Conservation (phyloP, 495 filamentous ascomycete genomes). For the Penicillium longicatenatum region DNA sequence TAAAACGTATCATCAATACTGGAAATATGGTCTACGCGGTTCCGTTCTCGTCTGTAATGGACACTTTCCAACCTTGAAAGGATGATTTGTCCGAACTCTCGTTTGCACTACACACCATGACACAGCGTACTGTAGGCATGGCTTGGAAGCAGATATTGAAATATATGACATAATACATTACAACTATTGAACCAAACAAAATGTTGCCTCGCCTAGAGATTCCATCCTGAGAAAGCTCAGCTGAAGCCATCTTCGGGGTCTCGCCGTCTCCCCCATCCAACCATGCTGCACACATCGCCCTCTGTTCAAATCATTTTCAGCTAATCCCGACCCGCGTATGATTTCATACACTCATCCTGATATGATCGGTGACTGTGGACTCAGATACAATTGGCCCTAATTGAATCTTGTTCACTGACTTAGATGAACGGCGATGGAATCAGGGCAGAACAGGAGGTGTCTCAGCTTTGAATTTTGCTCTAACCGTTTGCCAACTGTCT, state of each 20-base stretch:
- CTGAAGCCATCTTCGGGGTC: background rate
- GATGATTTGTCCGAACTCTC: background rate
- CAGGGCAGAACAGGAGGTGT: background rate
- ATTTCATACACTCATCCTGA: background rate
- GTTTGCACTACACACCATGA: slow-evolving; percentile 3
- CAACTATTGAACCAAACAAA: background rate
- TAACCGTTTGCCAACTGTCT: background rate
- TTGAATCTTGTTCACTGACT: background rate
- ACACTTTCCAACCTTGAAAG: background rate
- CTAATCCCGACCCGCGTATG: background rate
- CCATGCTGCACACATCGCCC: no score
- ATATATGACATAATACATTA: background rate
- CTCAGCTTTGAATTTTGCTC: background rate
- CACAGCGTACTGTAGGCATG: background rate
- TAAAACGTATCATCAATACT: background rate
- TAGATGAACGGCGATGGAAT: background rate
- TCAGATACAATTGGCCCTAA: background rate
- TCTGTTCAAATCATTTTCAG: no score
- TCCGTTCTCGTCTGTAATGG: background rate
- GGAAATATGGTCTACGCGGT: background rate
- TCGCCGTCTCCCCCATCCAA: background rate
- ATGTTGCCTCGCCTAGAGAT: background rate
- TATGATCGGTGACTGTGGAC: background rate
- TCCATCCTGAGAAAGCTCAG: background rate
- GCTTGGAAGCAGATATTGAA: background rate